Base-by-base conservation (phyloP, 2,329 filamentous ascomycete genomes). In the Trematosphaeria pertusa region DNA sequence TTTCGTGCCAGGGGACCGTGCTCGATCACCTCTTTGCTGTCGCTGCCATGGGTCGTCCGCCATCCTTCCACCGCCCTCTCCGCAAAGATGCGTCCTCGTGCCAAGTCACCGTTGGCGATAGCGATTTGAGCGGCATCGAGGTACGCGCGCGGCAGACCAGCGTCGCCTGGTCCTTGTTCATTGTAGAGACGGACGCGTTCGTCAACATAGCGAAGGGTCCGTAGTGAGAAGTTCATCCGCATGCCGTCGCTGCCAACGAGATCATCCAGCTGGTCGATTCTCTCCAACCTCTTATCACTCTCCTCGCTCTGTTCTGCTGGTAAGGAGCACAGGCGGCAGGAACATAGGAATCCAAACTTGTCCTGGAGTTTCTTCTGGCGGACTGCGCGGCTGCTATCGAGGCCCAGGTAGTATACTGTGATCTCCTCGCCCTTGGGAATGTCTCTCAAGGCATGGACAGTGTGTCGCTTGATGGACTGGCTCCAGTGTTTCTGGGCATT, bases 401-500 rank as follows among this genome's bases (percentile, higher is more conserved):
- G 6, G 20, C 35, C 33, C 1, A 73, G 54, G 49, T 73, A 75
- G 26, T 47, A 59, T 42, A 75, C 64, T 5, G 67, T 71, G 33
- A 73, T 67, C 44, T 75, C 71, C 38, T 73, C 65, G 15, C 65
- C 69, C 37, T 67, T 54, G 2, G 44, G 17, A 17, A 75, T 73
- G 15, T 71, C 60, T 48, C 62, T 60, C 32, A 70, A 42, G 42
- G 70, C 65, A 58, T 74, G 64, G 1, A 74, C 56, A 4, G 59
- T 70, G 42, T 61, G 53, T 44, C 45, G 45, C 32, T 65, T 53
- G 17, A 65, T 62, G 12, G 56, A 61, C 14, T 62, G 43, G 38
- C 73, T 74, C 67, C 65, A 75, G 32, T 51, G 44, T 31, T 70
- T 67, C 40, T 68, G 59, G 19, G 66, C 65, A 37, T 75, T 75